Conservation (phyloP, 306 rosid species). For the Mucuna pruriens region DNA sequence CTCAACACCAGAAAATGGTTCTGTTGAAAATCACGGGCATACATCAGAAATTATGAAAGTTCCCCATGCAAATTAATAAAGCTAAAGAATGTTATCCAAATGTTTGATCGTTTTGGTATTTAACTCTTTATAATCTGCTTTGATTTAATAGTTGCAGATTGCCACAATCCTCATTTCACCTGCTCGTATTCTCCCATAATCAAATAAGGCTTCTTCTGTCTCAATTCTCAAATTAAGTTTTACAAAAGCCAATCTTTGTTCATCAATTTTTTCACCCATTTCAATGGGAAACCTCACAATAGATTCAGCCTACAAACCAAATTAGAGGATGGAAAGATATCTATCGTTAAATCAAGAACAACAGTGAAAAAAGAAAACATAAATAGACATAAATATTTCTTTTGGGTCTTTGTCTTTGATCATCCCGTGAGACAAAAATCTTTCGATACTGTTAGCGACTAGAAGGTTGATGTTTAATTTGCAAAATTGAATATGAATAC, state of each 20-base stretch:
- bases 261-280: neutral
- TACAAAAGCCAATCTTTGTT: neutral
- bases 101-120: neutral
- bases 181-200: neutral
- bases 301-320: too few species aligned
- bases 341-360: too few species aligned
- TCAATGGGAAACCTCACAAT: neutral
- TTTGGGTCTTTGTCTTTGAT: too few species aligned
- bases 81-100: neutral
- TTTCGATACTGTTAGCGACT: neutral
- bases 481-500: too few species aligned
- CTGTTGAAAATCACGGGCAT: neutral
- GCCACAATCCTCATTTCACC: neutral
- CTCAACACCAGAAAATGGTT: slow-evolving; percentile 1
- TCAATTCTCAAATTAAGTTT: neutral
- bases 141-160: neutral
- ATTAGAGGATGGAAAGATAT: too few species aligned
- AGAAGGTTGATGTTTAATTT: neutral
- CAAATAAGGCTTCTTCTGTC: neutral
- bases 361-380: too few species aligned
- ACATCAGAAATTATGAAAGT: neutral
- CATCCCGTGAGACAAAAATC: too few species aligned
- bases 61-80: neutral
- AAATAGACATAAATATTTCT: too few species aligned
- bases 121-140: neutral